Evolutionary conservation across 176 grass and related monocot genomes (phyloP), one percentile per base, ranked within the genome.

Genomic region (Pontederia crassipes): DNA sequence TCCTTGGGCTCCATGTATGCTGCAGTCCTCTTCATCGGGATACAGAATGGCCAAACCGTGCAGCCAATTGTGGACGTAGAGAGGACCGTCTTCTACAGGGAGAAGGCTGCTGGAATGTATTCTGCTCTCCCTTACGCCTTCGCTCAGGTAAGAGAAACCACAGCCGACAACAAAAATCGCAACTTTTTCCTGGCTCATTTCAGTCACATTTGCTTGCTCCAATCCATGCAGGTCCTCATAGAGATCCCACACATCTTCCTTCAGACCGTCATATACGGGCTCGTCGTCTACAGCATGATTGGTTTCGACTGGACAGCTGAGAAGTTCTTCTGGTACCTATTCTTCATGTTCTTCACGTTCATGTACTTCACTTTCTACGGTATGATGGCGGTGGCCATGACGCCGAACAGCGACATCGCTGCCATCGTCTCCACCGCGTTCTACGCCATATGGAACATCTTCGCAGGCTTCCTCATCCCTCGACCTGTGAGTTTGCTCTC

Each of bases 311-410:
- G 87, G 92, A 76, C 81, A 20, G 14, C 55, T 68, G 52, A 55
- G 13, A 97, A 97, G 49, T 97, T 97, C 79, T 78, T 97, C 20
- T 97, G 92, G 92, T 97, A 91, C 52, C 74, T 97, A 20, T 97
- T 90, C 72, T 97, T 97, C 72, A 88, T 97, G 92, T 97, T 85
- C 84, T 97, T 91, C 83, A 97, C 87, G 59, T 97, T 97, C 76
- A 75, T 88, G 76, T 97, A 97, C 84, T 97, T 88, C 92, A 97
- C 92, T 17, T 91, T 88, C 74, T 97, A 85, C 1, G 92, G 92
- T 4, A 97, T 97, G 92, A 97, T 97, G 92, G 83, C 84, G 11
- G 87, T 91, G 12, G 83, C 87, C 58, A 82, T 97, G 87, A 97
- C 92, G 67, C 83, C 92, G 18, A 90, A 90, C 80, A 91, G 81